Conservation (phyloP, 2,329 filamentous ascomycete genomes). For the Colletotrichum eremochloae region DNA sequence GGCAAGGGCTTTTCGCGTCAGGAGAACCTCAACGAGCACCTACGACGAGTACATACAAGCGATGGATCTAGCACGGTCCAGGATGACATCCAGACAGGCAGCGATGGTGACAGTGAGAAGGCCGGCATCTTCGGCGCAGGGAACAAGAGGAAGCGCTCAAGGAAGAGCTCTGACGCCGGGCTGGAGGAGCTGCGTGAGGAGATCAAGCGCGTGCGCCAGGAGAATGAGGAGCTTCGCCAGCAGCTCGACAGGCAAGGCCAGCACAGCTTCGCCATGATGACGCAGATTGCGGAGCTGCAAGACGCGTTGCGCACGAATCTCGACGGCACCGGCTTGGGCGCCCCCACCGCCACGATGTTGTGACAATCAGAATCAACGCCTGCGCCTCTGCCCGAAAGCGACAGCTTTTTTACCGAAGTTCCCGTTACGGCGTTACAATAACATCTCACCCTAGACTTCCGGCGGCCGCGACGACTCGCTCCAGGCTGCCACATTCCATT, state of each 20-base stretch:
- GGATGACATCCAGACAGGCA: constrained; percentile 53
- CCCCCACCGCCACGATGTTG: constrained; percentile 59
- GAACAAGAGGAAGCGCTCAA: constrained; percentile 63
- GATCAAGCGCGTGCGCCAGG: constrained; percentile 74
- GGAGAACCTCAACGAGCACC: constrained; percentile 94
- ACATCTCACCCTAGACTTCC: constrained; percentile 30
- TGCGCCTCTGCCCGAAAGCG: constrained; percentile 20
- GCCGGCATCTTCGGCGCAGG: constrained; percentile 49
- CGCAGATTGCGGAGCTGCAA: constrained; percentile 62
- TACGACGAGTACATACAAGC: constrained; percentile 86
- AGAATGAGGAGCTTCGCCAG: constrained; percentile 71
- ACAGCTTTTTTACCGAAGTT: constrained; percentile 17
- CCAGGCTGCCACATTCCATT: constrained; percentile 22
- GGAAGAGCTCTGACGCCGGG: constrained; percentile 53
- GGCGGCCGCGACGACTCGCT: constrained; percentile 26
- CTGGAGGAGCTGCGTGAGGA: constrained; percentile 72
- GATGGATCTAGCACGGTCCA: constrained; percentile 55
- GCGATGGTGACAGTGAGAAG: constrained; percentile 63
- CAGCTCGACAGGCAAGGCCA: constrained; percentile 64
- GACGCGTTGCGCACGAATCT: constrained; percentile 53
- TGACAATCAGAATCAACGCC: constrained; percentile 42
- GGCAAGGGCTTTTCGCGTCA: constrained; percentile 93
- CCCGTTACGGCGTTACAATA: constrained; percentile 35
- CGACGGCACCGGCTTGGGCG: constrained; percentile 48
- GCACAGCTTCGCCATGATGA: constrained; percentile 62